phyloP scores from a whole-genome alignment of 2,329 filamentous ascomycete genomes.

The Trichoderma koningii region DNA sequence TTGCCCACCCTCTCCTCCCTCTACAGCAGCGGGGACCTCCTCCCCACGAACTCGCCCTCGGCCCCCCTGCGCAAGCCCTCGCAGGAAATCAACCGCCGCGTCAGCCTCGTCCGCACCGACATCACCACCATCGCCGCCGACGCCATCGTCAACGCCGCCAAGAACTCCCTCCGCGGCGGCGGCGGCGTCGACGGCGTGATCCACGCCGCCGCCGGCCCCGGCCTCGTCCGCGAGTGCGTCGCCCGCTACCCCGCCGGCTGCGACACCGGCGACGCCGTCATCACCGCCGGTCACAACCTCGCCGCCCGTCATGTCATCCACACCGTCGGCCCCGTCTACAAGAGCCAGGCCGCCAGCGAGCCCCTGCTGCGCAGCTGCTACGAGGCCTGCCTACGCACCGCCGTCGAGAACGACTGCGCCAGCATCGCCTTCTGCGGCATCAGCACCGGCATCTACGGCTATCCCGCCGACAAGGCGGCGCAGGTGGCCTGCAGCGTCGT shows the following conservation, averaged over 20 bases:
- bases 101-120: conserved; percentile 72
- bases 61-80: conserved; percentile 42
- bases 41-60: background rate
- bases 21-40: conserved; percentile 54
- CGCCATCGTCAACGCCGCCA: conserved; percentile 93
- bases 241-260: conserved; percentile 78
- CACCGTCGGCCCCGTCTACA: conserved; percentile 82
- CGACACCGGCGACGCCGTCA: conserved; percentile 75
- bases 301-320: conserved; percentile 83
- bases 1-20: conserved; percentile 66
- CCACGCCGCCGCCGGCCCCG: conserved; percentile 74
- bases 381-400: conserved; percentile 68
- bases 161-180: conserved; percentile 74
- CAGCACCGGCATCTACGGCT: conserved; percentile 89
- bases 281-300: conserved; percentile 75
- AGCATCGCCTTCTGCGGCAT: conserved; percentile 81
- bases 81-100: conserved; percentile 65
- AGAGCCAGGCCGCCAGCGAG: conserved; percentile 44
- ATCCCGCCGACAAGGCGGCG: conserved; percentile 74
- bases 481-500: conserved; percentile 66
- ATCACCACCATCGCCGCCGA: conserved; percentile 79
- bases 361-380: conserved; percentile 66
- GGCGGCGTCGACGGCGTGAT: conserved; percentile 92
- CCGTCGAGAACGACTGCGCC: conserved; percentile 64
- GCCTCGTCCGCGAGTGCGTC: conserved; percentile 61